These are phyloP conservation scores for Saccharum officinarum DNA, from an alignment of 176 grass and related monocot genomes.

Conservation along the genomic window DNA sequence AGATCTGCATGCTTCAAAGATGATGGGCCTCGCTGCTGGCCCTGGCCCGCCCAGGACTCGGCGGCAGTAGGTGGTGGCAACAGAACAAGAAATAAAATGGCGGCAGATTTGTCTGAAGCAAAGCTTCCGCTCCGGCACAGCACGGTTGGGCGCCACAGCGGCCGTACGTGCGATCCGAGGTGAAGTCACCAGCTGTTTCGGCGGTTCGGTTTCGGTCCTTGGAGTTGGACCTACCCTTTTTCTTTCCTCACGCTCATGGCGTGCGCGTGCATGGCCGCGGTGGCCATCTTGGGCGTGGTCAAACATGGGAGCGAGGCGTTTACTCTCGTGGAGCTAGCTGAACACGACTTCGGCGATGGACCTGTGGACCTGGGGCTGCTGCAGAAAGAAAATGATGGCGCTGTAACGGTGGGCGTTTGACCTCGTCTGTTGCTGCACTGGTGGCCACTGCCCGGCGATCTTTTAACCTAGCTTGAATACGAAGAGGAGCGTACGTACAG, in stretches of 20 bases:
- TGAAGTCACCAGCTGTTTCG: constrained; percentile 8
- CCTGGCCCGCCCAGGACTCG: neutral
- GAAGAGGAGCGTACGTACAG: neutral
- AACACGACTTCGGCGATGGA: constrained; percentile 16
- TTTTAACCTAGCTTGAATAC: neutral
- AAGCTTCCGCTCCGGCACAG: neutral
- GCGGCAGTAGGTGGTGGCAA: neutral
- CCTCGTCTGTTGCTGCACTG: neutral
- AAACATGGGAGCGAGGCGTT: constrained; percentile 4
- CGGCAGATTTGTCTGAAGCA: neutral
- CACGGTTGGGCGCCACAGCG: too few relatives aligned
- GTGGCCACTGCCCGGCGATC: neutral
- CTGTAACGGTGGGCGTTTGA: neutral
- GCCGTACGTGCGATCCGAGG: too few relatives aligned
- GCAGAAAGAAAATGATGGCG: constrained; percentile 25
- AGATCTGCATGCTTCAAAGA: neutral
- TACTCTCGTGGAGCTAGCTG: neutral
- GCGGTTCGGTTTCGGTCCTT: neutral
- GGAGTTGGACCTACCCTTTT: constrained; percentile 16
- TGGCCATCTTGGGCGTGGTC: neutral
- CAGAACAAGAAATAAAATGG: neutral
- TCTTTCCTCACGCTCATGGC: constrained; percentile 51
- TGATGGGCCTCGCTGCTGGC: neutral
- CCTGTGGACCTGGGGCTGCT: neutral
- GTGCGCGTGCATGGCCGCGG: neutral